Evolutionary conservation across 345 rosid species (phyloP).

Genomic region (Populus tremula): DNA sequence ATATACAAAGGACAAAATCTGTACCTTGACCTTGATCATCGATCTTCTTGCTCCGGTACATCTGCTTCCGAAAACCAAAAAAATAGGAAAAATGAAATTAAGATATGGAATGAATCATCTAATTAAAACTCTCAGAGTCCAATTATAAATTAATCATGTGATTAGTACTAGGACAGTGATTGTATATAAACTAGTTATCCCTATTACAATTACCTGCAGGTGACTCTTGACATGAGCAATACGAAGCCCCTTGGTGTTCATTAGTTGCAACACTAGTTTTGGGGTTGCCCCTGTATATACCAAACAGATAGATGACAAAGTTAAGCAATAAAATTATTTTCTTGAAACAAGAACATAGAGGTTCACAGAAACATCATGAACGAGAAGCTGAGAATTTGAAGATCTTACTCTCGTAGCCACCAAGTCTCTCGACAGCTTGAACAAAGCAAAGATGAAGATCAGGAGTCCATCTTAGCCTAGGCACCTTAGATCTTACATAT

Average conservation of each 20-base stretch:
- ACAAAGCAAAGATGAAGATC: slow-evolving; percentile 79
- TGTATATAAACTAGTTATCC: no score
- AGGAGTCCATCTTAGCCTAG: slow-evolving; percentile 72
- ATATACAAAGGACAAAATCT: background rate
- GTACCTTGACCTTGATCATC: slow-evolving; percentile 67
- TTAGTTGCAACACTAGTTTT: slow-evolving; percentile 71
- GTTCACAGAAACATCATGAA: background rate
- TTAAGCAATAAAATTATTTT: background rate
- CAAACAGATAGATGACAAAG: background rate
- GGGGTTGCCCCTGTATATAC: slow-evolving; percentile 70
- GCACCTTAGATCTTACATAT: slow-evolving; percentile 73
- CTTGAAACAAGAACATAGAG: background rate
- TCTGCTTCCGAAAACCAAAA: slow-evolving; percentile 35
- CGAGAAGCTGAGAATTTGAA: background rate
- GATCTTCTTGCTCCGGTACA: slow-evolving; percentile 81
- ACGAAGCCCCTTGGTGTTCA: slow-evolving; percentile 83
- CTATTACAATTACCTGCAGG: slow-evolving; percentile 53
- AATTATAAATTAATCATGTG: background rate
- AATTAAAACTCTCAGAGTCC: no score
- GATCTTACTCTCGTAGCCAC: slow-evolving; percentile 67
- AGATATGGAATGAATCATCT: background rate
- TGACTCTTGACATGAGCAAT: slow-evolving; percentile 95
- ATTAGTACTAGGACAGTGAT: background rate
- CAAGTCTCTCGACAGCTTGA: slow-evolving; percentile 71
- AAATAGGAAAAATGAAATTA: background rate